Evolutionary conservation across 2,329 filamentous ascomycete species (phyloP).

Genomic region (Aspergillus carbonarius): DNA sequence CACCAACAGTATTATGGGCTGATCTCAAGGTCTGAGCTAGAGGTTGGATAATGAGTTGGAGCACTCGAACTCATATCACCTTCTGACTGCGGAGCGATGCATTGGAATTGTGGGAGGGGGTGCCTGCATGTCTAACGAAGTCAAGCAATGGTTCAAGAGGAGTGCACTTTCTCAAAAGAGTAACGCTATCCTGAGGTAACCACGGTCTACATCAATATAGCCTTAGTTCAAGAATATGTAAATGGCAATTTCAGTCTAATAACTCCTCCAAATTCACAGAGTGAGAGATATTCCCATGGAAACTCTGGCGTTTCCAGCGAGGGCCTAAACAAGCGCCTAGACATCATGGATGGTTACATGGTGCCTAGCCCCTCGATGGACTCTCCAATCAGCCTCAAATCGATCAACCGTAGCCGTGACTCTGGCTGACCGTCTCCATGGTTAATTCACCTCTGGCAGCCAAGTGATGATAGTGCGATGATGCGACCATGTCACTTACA

Average conservation of each 20-base stretch:
- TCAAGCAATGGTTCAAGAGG: background rate
- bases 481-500: background rate
- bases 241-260: too few relatives aligned
- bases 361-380: too few relatives aligned
- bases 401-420: background rate
- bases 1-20: background rate
- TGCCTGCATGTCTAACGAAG: background rate
- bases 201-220: background rate
- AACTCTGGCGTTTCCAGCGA: background rate
- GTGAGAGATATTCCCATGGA: background rate
- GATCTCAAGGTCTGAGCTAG: background rate
- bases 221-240: background rate
- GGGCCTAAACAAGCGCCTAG: background rate
- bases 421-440: background rate
- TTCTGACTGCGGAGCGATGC: background rate
- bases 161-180: background rate
- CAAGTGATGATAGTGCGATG: background rate
- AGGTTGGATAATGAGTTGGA: background rate
- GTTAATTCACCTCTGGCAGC: background rate
- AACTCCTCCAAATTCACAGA: too few relatives aligned
- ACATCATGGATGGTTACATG: too few relatives aligned
- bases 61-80: background rate
- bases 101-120: background rate
- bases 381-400: background rate
- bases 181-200: background rate